Percentiles rank a stretch among this genome's conserved stretches.
Evolutionary conservation across 768 basidiomycete genomes (phyloP).

Genomic region (Mycena kentingensis): DNA sequence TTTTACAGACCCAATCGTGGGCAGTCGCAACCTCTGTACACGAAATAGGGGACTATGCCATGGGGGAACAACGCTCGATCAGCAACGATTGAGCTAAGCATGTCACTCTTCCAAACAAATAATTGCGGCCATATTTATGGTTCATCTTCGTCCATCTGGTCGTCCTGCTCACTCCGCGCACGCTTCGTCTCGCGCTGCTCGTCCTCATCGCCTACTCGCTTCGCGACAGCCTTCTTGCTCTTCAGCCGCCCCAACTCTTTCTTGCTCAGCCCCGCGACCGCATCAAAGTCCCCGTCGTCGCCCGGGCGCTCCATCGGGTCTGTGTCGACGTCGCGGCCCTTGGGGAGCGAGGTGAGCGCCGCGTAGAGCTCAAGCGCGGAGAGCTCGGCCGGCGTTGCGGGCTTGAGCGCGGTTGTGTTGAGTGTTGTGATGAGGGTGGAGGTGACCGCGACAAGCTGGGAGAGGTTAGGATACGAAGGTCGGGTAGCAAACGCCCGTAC

Average conservation of each 20-base stretch:
- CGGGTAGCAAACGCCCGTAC: conserved; percentile 31
- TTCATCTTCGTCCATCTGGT: background rate
- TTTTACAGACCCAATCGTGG: too few species aligned
- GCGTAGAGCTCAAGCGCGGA: conserved; percentile 62
- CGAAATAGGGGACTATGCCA: too few species aligned
- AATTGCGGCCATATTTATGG: background rate
- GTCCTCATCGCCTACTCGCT: conserved; percentile 23
- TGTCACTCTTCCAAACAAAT: background rate
- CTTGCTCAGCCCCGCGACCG: conserved; percentile 38
- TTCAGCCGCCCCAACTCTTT: conserved; percentile 52
- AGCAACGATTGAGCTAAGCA: too few species aligned
- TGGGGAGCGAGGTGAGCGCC: conserved; percentile 59
- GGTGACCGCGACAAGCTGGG: conserved; percentile 39
- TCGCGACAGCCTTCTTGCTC: conserved; percentile 51
- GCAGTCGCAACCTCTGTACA: too few species aligned
- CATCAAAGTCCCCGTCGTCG: conserved; percentile 21
- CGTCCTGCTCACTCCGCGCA: conserved; percentile 33
- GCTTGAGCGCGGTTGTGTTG: conserved; percentile 41
- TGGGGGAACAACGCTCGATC: too few species aligned
- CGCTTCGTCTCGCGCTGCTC: conserved; percentile 40
- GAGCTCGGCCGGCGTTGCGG: conserved; percentile 54
- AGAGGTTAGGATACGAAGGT: background rate
- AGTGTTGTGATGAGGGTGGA: conserved; percentile 44
- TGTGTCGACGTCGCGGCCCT: conserved; percentile 50
- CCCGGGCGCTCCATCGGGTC: conserved; percentile 40